These are phyloP conservation scores for Kingdonia uniflora DNA, from an alignment of 164 flowering plant genomes.

Conservation along the genomic window DNA sequence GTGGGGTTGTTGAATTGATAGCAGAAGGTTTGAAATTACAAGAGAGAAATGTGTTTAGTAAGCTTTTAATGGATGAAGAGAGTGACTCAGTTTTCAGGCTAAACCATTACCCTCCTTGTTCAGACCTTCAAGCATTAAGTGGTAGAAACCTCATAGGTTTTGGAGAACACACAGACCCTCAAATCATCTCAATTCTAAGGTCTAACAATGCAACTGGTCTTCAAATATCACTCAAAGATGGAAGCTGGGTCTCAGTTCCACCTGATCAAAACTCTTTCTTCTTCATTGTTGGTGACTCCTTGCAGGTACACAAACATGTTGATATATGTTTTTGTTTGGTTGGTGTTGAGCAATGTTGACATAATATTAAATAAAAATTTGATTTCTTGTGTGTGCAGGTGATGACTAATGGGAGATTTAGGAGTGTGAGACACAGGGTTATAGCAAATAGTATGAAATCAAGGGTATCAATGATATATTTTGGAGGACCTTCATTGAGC, in stretches of 20 bases:
- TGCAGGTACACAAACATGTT: conserved; percentile 59
- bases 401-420: conserved; percentile 85
- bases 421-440: conserved; percentile 83
- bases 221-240: conserved; percentile 66
- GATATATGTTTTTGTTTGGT: too few species aligned
- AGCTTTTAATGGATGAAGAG: conserved; percentile 43
- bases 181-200: conserved; percentile 65
- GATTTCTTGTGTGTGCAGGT: conserved; percentile 39
- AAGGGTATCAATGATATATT: conserved; percentile 79
- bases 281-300: conserved; percentile 74
- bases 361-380: too few species aligned
- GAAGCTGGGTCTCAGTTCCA: conserved; percentile 81
- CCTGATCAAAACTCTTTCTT: conserved; percentile 75
- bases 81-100: conserved; percentile 76
- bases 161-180: conserved; percentile 98
- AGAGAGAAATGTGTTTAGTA: conserved; percentile 43
- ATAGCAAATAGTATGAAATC: conserved; percentile 43
- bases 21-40: conserved; percentile 51
- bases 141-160: conserved; percentile 56
- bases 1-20: conserved; percentile 45
- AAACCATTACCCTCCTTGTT: conserved; percentile 83
- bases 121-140: conserved; percentile 31
- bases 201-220: conserved; percentile 78
- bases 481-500: conserved; percentile 65
- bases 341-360: too few species aligned